Evolutionary conservation across 306 rosid species (phyloP).

Genomic region (Alnus rubra): DNA sequence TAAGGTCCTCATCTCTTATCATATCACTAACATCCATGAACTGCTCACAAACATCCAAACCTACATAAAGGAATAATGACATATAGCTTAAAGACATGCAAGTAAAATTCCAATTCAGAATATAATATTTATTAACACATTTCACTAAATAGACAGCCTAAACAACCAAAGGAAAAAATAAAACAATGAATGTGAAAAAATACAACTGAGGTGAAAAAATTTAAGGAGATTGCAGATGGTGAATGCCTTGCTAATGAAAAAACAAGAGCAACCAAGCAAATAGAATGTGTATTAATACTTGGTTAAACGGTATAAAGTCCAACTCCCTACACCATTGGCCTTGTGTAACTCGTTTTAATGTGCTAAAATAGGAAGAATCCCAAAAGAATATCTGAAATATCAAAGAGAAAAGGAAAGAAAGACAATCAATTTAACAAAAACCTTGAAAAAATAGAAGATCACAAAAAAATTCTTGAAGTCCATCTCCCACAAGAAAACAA

Average conservation of each 20-base stretch:
- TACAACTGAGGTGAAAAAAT: background rate
- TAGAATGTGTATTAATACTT: background rate
- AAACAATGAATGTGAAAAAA: background rate
- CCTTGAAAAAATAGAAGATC: background rate
- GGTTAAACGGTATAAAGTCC: background rate
- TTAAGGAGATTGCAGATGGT: background rate
- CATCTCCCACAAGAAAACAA: background rate
- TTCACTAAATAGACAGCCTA: conserved; percentile 7
- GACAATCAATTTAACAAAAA: background rate
- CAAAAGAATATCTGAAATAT: background rate
- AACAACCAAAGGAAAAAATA: background rate
- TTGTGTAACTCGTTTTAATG: background rate
- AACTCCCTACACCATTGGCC: background rate
- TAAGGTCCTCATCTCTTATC: conserved; percentile 94
- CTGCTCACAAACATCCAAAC: conserved; percentile 90
- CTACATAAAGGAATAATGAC: conserved; percentile 47
- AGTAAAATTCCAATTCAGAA: conserved; percentile 12
- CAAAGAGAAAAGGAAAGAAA: background rate
- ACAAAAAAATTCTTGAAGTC: too few relatives aligned
- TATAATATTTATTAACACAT: background rate
- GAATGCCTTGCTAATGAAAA: background rate
- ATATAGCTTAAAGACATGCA: conserved; percentile 24
- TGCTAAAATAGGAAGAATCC: background rate
- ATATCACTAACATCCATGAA: conserved; percentile 97
- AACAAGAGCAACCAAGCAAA: background rate